These are phyloP conservation scores for Neurospora pannonica DNA, from an alignment of 495 filamentous ascomycete genomes.

Conservation along the genomic window DNA sequence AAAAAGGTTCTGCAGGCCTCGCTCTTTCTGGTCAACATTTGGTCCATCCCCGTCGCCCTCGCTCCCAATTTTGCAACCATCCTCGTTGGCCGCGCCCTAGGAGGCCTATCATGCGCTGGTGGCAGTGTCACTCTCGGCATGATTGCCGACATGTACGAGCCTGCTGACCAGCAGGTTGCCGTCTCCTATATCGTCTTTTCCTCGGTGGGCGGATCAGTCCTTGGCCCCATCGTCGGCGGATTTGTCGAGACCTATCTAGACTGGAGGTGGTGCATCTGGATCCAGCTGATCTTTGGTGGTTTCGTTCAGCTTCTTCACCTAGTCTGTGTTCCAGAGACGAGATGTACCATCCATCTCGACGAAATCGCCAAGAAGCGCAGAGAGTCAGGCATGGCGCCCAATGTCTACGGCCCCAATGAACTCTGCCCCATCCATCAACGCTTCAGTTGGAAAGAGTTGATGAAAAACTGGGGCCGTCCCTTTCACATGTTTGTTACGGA, in stretches of 20 bases:
- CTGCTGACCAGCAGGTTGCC: slow-evolving; percentile 63
- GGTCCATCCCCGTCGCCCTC: slow-evolving; percentile 61
- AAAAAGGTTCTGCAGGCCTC: slow-evolving; percentile 63
- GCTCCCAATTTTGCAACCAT: slow-evolving; percentile 61
- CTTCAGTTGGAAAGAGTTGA: slow-evolving; percentile 45
- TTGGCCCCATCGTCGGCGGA: slow-evolving; percentile 74
- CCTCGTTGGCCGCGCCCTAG: slow-evolving; percentile 55
- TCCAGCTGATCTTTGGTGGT: slow-evolving; percentile 67
- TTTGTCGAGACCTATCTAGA: slow-evolving; percentile 54
- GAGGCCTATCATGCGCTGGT: slow-evolving; percentile 64
- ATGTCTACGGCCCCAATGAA: slow-evolving; percentile 57
- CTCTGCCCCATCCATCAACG: slow-evolving; percentile 37
- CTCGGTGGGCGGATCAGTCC: slow-evolving; percentile 63
- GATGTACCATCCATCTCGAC: slow-evolving; percentile 58
- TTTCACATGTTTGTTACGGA: slow-evolving; percentile 74
- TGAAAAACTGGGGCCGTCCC: slow-evolving; percentile 56
- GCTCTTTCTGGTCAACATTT: slow-evolving; percentile 64
- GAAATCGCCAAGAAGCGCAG: slow-evolving; percentile 55
- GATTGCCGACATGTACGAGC: slow-evolving; percentile 72
- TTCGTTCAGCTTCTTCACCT: slow-evolving; percentile 56
- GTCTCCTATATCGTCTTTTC: slow-evolving; percentile 69
- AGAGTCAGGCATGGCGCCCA: slow-evolving; percentile 40
- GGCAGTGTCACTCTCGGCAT: slow-evolving; percentile 76
- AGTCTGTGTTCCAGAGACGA: slow-evolving; percentile 59
- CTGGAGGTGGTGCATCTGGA: slow-evolving; percentile 79